Conservation (phyloP, 305 asterid species). For the Petunia hybrid region DNA sequence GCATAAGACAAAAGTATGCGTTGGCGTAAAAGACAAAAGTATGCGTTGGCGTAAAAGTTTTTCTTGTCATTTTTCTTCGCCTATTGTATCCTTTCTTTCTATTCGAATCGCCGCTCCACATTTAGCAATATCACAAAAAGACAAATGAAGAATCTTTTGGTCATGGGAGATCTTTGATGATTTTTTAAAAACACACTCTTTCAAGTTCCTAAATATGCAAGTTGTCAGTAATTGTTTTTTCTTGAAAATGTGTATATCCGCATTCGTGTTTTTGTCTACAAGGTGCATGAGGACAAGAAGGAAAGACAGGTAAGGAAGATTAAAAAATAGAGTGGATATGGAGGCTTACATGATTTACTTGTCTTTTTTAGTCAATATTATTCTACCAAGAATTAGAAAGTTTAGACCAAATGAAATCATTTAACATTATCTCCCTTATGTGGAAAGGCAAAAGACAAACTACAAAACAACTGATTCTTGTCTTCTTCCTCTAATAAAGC, state of each 20-base stretch:
- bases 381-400: neutral
- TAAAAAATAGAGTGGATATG: slow-evolving; percentile 35
- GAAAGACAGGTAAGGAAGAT: slow-evolving; percentile 3
- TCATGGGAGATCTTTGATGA: slow-evolving; percentile 12
- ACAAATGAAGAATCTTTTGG: slow-evolving; percentile 9
- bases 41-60: slow-evolving; percentile 5
- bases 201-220: slow-evolving; percentile 29
- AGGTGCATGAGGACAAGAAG: slow-evolving; percentile 18
- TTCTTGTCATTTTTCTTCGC: neutral
- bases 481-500: slow-evolving; percentile 10
- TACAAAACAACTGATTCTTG: slow-evolving; percentile 16
- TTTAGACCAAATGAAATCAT: neutral
- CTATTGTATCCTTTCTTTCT: neutral
- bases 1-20: slow-evolving; percentile 25
- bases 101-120: slow-evolving; percentile 46
- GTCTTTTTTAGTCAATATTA: slow-evolving; percentile 34
- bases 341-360: slow-evolving; percentile 24
- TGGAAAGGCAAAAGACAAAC: slow-evolving; percentile 35
- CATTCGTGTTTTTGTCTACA: neutral
- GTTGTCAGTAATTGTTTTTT: neutral
- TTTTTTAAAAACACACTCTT: slow-evolving; percentile 21
- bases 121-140: slow-evolving; percentile 14
- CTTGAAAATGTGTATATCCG: slow-evolving; percentile 33
- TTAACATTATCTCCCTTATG: slow-evolving; percentile 21
- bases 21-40: neutral